phyloP scores from a whole-genome alignment of 129 eudicot species.

The Arctium lappa region DNA sequence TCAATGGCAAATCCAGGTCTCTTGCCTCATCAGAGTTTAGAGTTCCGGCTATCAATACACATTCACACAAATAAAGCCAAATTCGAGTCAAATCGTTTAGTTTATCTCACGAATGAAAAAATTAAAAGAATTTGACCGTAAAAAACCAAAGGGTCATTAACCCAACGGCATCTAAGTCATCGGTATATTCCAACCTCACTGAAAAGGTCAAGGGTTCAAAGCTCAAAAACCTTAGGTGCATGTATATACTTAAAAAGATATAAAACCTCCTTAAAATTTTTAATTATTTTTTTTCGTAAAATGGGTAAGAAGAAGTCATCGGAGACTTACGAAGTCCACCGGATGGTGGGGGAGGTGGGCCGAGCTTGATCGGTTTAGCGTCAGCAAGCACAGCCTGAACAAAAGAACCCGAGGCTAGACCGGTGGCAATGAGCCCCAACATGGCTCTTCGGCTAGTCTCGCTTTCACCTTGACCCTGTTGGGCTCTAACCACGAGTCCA shows the following conservation, averaged over 20 bases:
- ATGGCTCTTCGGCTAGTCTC: conserved; percentile 90
- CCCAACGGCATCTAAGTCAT: not conserved
- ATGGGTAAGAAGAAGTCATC: not conserved
- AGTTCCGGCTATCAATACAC: conserved; percentile 75
- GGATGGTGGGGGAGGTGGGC: conserved; percentile 85
- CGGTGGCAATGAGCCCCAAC: conserved; percentile 87
- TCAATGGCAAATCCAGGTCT: conserved; percentile 62
- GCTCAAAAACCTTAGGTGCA: not conserved
- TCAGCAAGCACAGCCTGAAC: conserved; percentile 87
- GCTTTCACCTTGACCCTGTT: conserved; percentile 51
- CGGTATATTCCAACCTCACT: not conserved
- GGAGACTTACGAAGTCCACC: conserved; percentile 86
- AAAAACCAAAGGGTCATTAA: not conserved
- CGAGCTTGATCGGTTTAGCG: conserved; percentile 75
- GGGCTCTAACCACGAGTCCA: conserved; percentile 71
- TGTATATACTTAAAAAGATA: not conserved
- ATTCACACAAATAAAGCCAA: not conserved
- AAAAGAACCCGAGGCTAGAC: conserved; percentile 71
- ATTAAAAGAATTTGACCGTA: not conserved
- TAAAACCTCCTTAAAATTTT: not conserved
- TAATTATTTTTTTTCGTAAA: not conserved
- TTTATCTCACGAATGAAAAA: not conserved
- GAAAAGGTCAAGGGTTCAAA: not conserved
- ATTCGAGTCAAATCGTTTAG: not conserved
- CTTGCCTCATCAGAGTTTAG: conserved; percentile 90